Evolutionary conservation across 805 yeast genomes (phyloP).

Genomic region (Lachancea cidri): DNA sequence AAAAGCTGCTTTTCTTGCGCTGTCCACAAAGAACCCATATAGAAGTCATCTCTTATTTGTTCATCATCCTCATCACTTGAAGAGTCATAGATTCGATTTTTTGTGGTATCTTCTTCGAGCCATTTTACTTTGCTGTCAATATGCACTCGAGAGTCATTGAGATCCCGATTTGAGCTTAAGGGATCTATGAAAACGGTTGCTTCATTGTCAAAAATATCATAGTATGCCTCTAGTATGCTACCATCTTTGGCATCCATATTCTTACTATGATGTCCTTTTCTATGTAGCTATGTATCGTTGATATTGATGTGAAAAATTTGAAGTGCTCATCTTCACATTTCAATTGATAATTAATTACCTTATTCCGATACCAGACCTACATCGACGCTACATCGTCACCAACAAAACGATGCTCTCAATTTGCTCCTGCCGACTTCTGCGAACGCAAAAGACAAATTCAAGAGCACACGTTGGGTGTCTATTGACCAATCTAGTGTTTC

Average conservation of each 20-base stretch:
- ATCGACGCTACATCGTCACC: too few species aligned
- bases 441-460: background rate
- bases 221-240: slow-evolving; percentile 10
- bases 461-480: background rate
- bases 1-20: slow-evolving; percentile 27
- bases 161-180: slow-evolving; percentile 11
- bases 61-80: slow-evolving; percentile 6
- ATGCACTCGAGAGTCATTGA: slow-evolving; percentile 18
- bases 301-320: background rate
- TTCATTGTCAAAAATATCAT: slow-evolving; percentile 18
- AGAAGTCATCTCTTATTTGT: background rate
- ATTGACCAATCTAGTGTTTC: background rate
- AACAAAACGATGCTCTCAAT: background rate
- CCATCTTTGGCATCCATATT: background rate
- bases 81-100: background rate
- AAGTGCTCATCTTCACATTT: background rate
- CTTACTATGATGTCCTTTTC: background rate
- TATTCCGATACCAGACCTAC: too few species aligned
- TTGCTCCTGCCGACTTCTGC: background rate
- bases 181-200: slow-evolving; percentile 17
- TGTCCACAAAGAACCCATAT: slow-evolving; percentile 26
- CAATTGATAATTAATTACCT: too few species aligned
- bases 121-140: slow-evolving; percentile 14
- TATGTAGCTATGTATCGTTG: background rate
- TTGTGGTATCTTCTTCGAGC: background rate